Evolutionary conservation across 192 early-diverging fungal species (phyloP).

Genomic region (Linnemannia hyalina): DNA sequence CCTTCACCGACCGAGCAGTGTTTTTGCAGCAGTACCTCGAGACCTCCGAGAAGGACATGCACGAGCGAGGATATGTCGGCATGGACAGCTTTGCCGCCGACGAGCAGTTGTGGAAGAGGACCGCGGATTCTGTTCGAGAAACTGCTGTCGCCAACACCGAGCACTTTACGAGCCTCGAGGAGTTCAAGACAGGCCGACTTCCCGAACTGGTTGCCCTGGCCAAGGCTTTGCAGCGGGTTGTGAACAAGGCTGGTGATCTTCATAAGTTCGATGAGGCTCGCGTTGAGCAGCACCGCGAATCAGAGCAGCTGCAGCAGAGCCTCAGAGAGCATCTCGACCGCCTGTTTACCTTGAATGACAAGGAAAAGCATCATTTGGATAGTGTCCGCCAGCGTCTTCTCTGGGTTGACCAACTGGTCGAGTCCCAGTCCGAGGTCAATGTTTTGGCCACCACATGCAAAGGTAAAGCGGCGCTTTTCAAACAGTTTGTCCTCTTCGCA

Average conservation of each 20-base stretch:
- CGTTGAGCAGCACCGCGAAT: constrained; percentile 9
- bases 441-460: constrained; percentile 17
- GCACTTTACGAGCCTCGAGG: constrained; percentile 18
- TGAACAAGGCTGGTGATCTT: constrained; percentile 18
- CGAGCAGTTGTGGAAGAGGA: constrained; percentile 22
- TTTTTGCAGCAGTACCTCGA: constrained; percentile 36
- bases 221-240: constrained; percentile 8
- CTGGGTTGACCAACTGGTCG: constrained; percentile 23
- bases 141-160: constrained; percentile 25
- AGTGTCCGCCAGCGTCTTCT: constrained; percentile 25
- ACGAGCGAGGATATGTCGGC: constrained; percentile 9
- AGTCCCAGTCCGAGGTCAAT: constrained; percentile 24
- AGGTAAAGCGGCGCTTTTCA: constrained; percentile 10
- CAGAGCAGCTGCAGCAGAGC: constrained; percentile 5
- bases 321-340: constrained; percentile 14
- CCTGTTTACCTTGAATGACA: constrained; percentile 22
- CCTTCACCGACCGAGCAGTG: constrained; percentile 22
- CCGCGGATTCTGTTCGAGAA: constrained; percentile 11
- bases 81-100: constrained; percentile 20
- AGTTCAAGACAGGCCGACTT: constrained; percentile 21
- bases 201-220: constrained; percentile 17
- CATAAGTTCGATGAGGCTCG: constrained; percentile 23
- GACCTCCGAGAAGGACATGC: constrained; percentile 6
- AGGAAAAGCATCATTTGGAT: constrained; percentile 30
- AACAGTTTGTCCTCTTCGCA: background rate